phyloP scores from a whole-genome alignment of 805 yeast genomes.

The baker's yeast (Saccharomyces cerevisiae) region DNA sequence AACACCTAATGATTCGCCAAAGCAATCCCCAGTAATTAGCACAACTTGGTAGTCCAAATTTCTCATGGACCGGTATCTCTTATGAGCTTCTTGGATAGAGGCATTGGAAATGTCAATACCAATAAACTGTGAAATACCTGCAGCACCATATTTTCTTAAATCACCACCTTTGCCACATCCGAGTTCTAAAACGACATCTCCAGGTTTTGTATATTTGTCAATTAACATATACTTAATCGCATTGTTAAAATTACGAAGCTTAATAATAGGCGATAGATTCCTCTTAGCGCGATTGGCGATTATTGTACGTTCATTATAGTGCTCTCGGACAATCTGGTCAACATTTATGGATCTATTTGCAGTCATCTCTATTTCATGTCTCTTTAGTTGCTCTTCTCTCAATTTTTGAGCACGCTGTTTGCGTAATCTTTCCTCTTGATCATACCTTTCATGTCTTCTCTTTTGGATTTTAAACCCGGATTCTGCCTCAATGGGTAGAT shows the following conservation, averaged over 20 bases:
- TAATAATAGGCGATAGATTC: conserved; percentile 72
- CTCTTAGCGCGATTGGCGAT: conserved; percentile 56
- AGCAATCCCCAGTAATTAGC: conserved; percentile 89
- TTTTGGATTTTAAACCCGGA: conserved; percentile 16
- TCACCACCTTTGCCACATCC: conserved; percentile 99
- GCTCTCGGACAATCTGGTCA: conserved; percentile 67
- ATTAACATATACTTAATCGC: conserved; percentile 82
- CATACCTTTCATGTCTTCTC: conserved; percentile 26
- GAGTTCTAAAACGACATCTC: conserved; percentile 63
- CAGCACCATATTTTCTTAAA: conserved; percentile 76
- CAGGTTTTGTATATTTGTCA: conserved; percentile 51
- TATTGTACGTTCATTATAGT: conserved; percentile 78
- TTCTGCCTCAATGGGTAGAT: conserved; percentile 1
- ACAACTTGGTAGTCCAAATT: conserved; percentile 65
- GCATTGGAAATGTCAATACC: conserved; percentile 91
- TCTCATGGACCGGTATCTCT: conserved; percentile 54
- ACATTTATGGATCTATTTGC: conserved; percentile 35
- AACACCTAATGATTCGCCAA: conserved; percentile 59
- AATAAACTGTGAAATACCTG: conserved; percentile 63
- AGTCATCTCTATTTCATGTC: conserved; percentile 30
- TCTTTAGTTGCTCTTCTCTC: conserved; percentile 29
- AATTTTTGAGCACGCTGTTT: conserved; percentile 26
- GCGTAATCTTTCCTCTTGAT: conserved; percentile 27
- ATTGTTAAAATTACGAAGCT: conserved; percentile 82
- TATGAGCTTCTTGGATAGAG: conserved; percentile 75